Percentiles rank a stretch among this genome's conserved stretches.
Conservation (phyloP, 202 grass and related monocot genomes). For the Cymbopogon flexuosus region DNA sequence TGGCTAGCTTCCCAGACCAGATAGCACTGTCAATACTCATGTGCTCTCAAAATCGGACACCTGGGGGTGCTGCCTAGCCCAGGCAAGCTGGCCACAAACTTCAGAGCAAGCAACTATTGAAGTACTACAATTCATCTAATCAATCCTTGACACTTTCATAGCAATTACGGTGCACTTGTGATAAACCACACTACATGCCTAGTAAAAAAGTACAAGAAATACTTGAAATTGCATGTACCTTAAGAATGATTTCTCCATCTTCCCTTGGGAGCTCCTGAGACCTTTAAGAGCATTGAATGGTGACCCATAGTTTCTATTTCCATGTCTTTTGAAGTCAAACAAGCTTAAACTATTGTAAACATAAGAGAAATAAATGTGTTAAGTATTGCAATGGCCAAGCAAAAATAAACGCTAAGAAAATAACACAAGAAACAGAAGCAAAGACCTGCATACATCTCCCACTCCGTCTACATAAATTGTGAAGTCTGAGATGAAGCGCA, state of each 20-base stretch:
- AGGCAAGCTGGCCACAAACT: background rate
- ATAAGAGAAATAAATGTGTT: constrained; percentile 31
- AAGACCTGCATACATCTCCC: constrained; percentile 92
- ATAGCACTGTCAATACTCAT: background rate
- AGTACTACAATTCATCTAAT: constrained; percentile 11
- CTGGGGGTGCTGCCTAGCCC: background rate
- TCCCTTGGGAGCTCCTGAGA: constrained; percentile 90
- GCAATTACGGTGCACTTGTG: background rate
- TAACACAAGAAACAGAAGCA: constrained; percentile 34
- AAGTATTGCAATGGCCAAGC: background rate
- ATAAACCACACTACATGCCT: background rate
- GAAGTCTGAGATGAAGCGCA: constrained; percentile 92
- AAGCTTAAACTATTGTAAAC: constrained; percentile 63
- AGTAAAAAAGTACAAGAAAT: constrained; percentile 6
- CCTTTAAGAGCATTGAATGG: constrained; percentile 63
- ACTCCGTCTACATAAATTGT: constrained; percentile 91
- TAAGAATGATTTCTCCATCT: constrained; percentile 99
- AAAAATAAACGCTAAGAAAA: constrained; percentile 5
- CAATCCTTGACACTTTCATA: background rate
- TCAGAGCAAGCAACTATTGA: constrained; percentile 18
- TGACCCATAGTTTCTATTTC: constrained; percentile 87
- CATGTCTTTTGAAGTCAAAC: constrained; percentile 88
- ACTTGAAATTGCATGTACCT: constrained; percentile 48
- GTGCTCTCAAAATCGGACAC: background rate
- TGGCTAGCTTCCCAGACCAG: background rate